phyloP scores from a whole-genome alignment of 2,329 filamentous ascomycete genomes.

The Diaporthe citriasiana region DNA sequence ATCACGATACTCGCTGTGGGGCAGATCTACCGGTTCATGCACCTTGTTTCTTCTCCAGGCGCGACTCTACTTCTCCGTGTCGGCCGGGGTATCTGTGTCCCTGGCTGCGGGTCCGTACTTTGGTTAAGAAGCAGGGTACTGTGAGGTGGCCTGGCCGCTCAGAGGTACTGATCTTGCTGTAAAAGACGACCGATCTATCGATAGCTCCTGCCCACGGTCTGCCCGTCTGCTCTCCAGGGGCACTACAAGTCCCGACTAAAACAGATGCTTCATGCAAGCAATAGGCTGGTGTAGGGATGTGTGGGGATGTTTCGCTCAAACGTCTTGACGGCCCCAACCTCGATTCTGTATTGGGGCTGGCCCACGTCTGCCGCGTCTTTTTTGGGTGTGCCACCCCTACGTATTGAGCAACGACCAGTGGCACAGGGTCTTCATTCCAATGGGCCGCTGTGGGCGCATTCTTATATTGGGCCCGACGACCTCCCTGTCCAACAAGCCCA shows the following conservation, averaged over 20 bases:
- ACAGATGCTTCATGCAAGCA: conserved; percentile 44
- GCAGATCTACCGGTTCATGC: conserved; percentile 38
- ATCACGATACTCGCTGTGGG: conserved; percentile 35
- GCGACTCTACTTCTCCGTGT: conserved; percentile 34
- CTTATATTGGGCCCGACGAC: conserved; percentile 38
- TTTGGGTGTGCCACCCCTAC: conserved; percentile 41
- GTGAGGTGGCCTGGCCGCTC: conserved; percentile 8
- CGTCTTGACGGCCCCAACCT: conserved; percentile 38
- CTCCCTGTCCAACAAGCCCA: conserved; percentile 34
- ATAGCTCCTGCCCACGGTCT: conserved; percentile 34
- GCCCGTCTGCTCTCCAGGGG: conserved; percentile 30
- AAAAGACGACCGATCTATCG: conserved; percentile 34
- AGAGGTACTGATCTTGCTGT: conserved; percentile 29
- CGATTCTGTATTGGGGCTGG: conserved; percentile 33
- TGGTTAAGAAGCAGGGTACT: conserved; percentile 23
- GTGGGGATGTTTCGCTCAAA: conserved; percentile 42
- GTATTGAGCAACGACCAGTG: conserved; percentile 40
- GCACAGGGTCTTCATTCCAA: conserved; percentile 42
- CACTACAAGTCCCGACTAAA: conserved; percentile 39
- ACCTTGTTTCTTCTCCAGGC: conserved; percentile 32
- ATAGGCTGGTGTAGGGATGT: conserved; percentile 43
- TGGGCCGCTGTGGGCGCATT: conserved; percentile 34
- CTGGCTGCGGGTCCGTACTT: conserved; percentile 29
- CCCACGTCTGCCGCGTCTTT: conserved; percentile 36
- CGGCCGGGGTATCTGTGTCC: conserved; percentile 30